Evolutionary conservation across 2,329 filamentous ascomycete species (phyloP), one percentile per base, ranked within the genome.

Genomic region (Penicillium sp.): DNA sequence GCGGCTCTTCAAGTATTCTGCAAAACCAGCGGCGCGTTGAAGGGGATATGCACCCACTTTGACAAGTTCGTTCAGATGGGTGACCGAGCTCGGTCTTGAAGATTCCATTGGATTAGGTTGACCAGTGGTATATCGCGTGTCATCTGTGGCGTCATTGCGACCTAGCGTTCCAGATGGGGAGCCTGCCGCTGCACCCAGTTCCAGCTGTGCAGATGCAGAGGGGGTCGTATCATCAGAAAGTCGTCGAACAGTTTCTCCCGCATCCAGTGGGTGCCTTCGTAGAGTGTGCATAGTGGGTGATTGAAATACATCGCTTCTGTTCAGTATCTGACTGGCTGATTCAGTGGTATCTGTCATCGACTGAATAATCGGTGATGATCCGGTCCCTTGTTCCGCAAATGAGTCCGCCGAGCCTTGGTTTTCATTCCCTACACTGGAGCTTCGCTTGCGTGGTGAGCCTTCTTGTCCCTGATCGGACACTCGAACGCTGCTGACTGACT

Each of bases 301-400:
- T 62, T 89, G 86, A 67, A 99, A 97, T 9, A 97, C 88, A 64
- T 94, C 90, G 64, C 91, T 97, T 33, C 89, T 86, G 50, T 85
- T 84, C 9, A 99, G 77, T 36, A 97, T 97, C 72, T 96, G 91
- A 69, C 93, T 97, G 3, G 90, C 93, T 4, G 92, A 95, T 45
- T 88, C 87, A 53, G 81, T 80, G n/a, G 80, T 84, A 55, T 92
- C 90, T 40, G 92, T 88, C 51, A 83, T 84, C 0, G 85, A 86
- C 4, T 88, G 89, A 4, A 86, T 80, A 1, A 88, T 80, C 31
- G 87, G 77, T 3, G 86, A 90, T 1, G 89, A 92, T 53, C 88
- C 84, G 5, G 87, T 90, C 0, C 86, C 88, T 42, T 88, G 89
- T 50, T 90, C 90, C 58, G 87, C 82, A 58, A 87, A 90, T 2